A percentile compares a stretch with the other conserved stretches of the same genome.
Evolutionary conservation across 2,329 filamentous ascomycete species (phyloP).

Genomic region (Alternaria sp.): DNA sequence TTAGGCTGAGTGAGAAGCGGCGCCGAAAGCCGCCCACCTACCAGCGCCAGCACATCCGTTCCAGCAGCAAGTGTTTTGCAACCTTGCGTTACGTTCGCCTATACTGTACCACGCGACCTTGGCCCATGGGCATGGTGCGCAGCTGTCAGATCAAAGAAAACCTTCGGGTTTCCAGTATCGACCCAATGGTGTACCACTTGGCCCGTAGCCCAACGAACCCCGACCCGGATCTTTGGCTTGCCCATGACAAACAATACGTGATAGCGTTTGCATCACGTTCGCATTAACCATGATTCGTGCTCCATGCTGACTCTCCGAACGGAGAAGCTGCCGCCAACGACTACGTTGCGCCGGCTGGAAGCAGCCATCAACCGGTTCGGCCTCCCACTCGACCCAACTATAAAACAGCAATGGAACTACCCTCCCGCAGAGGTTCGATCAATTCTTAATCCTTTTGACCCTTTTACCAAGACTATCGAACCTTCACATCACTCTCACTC

Average conservation of each 20-base stretch:
- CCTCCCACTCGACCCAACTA: neutral
- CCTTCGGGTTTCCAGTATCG: neutral
- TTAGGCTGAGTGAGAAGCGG: neutral
- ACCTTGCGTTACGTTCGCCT: neutral
- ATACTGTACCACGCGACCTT: neutral
- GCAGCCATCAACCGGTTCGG: neutral
- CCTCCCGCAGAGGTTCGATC: neutral
- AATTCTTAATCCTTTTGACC: neutral
- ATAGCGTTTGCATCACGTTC: neutral
- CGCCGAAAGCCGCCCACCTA: neutral
- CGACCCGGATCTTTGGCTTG: neutral
- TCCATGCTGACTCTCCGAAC: neutral
- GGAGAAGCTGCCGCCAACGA: neutral
- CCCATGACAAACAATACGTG: constrained; percentile 3
- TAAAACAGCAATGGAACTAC: neutral
- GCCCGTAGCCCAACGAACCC: neutral
- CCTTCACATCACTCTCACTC: neutral
- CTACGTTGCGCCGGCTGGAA: neutral
- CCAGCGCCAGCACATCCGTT: neutral
- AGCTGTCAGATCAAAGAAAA: neutral
- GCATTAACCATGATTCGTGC: neutral
- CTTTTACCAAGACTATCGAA: neutral
- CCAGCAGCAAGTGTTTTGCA: neutral
- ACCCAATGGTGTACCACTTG: neutral
- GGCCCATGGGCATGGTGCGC: neutral